phyloP scores from a whole-genome alignment of 1,284 basidiomycete species.

The Microbotryum violaceum region DNA sequence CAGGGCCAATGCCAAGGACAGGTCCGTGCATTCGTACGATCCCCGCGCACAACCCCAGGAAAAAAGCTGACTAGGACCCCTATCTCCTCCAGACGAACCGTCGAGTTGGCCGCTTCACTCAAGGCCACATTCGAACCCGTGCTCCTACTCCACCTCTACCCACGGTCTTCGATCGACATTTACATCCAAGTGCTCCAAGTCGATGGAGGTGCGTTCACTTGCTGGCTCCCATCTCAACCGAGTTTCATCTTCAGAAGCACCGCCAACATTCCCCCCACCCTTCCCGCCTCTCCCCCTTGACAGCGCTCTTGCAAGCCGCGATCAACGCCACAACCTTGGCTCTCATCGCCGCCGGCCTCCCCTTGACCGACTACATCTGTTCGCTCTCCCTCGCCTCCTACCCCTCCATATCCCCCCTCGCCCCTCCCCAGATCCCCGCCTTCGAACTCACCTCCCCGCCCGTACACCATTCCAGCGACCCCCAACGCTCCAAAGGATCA shows the following conservation, averaged over 20 bases:
- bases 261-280: neutral
- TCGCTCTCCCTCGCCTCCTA: constrained; percentile 64
- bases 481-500: constrained; percentile 9
- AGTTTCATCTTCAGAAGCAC: neutral
- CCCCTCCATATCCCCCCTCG: constrained; percentile 45
- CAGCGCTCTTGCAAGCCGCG: constrained; percentile 78
- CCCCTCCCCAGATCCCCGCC: constrained; percentile 24
- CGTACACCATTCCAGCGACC: constrained; percentile 16
- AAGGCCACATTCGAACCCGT: constrained; percentile 94
- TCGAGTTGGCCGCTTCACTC: constrained; percentile 78
- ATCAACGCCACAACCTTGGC: constrained; percentile 93
- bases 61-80: neutral
- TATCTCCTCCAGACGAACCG: constrained; percentile 58
- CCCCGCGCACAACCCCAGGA: constrained; percentile 8
- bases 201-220: constrained; percentile 59
- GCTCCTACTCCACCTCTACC: constrained; percentile 81
- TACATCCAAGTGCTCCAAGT: constrained; percentile 86
- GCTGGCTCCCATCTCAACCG: neutral
- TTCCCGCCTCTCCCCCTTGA: neutral
- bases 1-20: constrained; percentile 60
- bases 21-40: constrained; percentile 58
- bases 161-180: constrained; percentile 87
- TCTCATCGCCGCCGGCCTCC: constrained; percentile 80
- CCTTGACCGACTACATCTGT: constrained; percentile 82
- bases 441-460: constrained; percentile 20